Conservation (phyloP, 83 land plant genomes). For the Thuja plicata region DNA sequence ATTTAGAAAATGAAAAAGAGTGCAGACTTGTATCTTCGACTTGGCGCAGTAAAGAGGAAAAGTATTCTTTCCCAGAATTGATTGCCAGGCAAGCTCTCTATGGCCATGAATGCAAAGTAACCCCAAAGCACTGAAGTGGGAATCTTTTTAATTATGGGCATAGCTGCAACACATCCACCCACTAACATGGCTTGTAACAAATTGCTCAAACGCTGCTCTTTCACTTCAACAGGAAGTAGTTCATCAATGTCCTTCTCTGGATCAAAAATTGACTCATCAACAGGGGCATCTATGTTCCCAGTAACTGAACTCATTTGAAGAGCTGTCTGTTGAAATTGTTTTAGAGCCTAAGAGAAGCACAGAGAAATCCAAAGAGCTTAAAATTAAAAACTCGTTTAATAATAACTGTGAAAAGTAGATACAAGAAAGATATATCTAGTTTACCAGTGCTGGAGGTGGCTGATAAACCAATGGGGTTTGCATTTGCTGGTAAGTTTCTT, state of each 20-base stretch:
- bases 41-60: conserved; percentile 79
- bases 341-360: conserved; percentile 44
- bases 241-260: conserved; percentile 82
- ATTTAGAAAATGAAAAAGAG: not conserved
- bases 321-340: conserved; percentile 52
- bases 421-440: not conserved
- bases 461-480: conserved; percentile 77
- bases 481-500: conserved; percentile 29
- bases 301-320: conserved; percentile 42
- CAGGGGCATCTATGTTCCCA: conserved; percentile 49
- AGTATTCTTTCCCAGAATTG: conserved; percentile 95
- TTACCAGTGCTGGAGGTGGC: conserved; percentile 42
- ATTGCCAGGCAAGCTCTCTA: conserved; percentile 96
- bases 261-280: conserved; percentile 65
- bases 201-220: conserved; percentile 92
- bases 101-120: conserved; percentile 83
- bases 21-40: conserved; percentile 62
- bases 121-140: conserved; percentile 71
- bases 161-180: conserved; percentile 78
- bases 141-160: conserved; percentile 80
- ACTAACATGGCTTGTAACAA: conserved; percentile 84
- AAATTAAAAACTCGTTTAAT: not conserved
- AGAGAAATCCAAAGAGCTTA: too few relatives aligned
- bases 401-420: not conserved
- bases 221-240: conserved; percentile 84